A percentile compares a stretch with the other conserved stretches of the same genome.
These are phyloP conservation scores for Angomonas deanei DNA, from an alignment of 208 protist species.

Conservation along the genomic window DNA sequence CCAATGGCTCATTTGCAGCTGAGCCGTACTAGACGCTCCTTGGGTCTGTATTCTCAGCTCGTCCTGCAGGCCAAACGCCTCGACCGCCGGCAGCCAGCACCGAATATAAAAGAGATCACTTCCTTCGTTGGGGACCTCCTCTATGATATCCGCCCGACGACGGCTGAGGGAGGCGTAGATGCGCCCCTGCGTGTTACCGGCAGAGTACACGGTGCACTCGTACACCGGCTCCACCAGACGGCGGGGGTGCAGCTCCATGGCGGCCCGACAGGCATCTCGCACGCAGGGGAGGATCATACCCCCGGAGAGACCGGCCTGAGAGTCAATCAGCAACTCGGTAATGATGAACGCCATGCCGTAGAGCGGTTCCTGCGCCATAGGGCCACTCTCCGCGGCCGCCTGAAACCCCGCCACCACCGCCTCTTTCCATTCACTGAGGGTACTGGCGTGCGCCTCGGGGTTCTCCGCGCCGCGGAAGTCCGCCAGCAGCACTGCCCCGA, in stretches of 20 bases:
- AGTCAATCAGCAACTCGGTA: conserved; percentile 53
- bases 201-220: conserved; percentile 95
- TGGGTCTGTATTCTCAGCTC: conserved; percentile 92
- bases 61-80: conserved; percentile 97
- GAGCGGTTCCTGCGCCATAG: conserved; percentile 98
- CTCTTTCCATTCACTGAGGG: conserved; percentile 60
- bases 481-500: conserved; percentile 65
- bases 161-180: conserved; percentile 87
- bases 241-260: conserved; percentile 88
- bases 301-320: conserved; percentile 41
- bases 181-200: conserved; percentile 71
- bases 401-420: conserved; percentile 95
- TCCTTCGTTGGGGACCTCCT: conserved; percentile 96
- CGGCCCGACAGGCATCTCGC: conserved; percentile 89
- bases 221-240: conserved; percentile 97
- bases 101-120: conserved; percentile 95
- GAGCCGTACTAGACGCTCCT: conserved; percentile 91
- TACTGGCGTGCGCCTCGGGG: conserved; percentile 14
- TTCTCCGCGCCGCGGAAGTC: conserved; percentile 46
- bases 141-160: conserved; percentile 88
- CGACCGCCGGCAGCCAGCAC: conserved; percentile 93
- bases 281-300: conserved; percentile 94
- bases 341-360: conserved; percentile 88
- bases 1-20: conserved; percentile 96
- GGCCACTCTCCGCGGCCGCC: conserved; percentile 89